phyloP scores from a whole-genome alignment of 1,284 basidiomycete species.

The Sphaerobolus stellatus region DNA sequence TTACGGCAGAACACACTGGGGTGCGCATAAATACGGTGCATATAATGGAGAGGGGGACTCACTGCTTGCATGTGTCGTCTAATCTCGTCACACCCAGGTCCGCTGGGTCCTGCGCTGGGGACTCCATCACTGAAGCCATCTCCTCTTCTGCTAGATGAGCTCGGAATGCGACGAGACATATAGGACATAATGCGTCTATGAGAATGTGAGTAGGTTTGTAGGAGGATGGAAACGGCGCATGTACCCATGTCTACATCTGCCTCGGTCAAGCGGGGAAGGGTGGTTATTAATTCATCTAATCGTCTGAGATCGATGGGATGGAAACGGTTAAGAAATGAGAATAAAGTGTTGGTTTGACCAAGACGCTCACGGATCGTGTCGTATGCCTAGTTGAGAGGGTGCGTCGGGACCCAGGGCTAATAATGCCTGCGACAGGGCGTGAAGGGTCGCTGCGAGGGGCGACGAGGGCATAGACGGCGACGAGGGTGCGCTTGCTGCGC shows the following conservation, averaged over 20 bases:
- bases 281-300: slow-evolving; percentile 33
- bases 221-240: slow-evolving; percentile 22
- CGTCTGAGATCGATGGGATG: slow-evolving; percentile 23
- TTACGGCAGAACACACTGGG: slow-evolving; percentile 62
- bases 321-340: not conserved
- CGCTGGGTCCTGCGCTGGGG: slow-evolving; percentile 65
- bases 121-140: slow-evolving; percentile 67
- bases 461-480: not conserved
- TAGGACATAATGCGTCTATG: slow-evolving; percentile 47
- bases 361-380: slow-evolving; percentile 8
- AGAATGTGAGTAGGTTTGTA: not conserved
- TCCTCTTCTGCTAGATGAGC: slow-evolving; percentile 72
- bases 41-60: not conserved
- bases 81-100: slow-evolving; percentile 67
- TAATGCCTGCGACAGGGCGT: slow-evolving; percentile 6
- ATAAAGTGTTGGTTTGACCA: not conserved
- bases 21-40: not conserved
- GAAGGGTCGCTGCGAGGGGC: slow-evolving; percentile 3
- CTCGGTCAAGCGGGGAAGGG: slow-evolving; percentile 46
- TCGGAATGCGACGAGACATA: slow-evolving; percentile 64
- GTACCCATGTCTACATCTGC: slow-evolving; percentile 32
- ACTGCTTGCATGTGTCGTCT: slow-evolving; percentile 58
- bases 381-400: not conserved
- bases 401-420: slow-evolving; percentile 2
- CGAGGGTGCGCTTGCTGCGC: no score